Evolutionary conservation across 805 yeast species (phyloP).

Genomic region (Starmerella roubikii): DNA sequence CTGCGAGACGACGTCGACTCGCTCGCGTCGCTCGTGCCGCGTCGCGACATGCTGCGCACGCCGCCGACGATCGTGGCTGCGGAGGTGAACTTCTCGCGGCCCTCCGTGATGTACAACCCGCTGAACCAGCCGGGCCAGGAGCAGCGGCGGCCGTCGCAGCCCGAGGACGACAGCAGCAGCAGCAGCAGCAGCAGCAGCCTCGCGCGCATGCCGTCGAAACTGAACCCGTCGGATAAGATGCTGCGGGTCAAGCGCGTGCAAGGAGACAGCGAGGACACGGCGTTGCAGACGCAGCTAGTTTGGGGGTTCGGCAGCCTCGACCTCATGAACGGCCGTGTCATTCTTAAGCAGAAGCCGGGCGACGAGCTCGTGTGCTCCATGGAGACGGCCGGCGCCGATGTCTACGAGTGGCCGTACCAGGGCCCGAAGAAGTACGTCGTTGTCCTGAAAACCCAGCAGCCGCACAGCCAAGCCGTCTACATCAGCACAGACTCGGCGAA

Average conservation of each 20-base stretch:
- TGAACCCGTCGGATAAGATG: conserved; percentile 9
- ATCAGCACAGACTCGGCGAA: conserved; percentile 19
- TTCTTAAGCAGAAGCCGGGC: conserved; percentile 16
- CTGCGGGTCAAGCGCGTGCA: conserved; percentile 5
- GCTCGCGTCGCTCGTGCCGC: conserved; percentile 24
- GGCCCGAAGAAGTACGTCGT: conserved; percentile 19
- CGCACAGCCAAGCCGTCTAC: conserved; percentile 16
- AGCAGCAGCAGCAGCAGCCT: not conserved
- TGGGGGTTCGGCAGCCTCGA: conserved; percentile 16
- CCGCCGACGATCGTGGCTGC: conserved; percentile 15
- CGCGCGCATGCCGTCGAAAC: conserved; percentile 10
- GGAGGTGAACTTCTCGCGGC: conserved; percentile 16
- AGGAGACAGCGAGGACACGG: conserved; percentile 10
- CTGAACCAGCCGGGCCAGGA: not conserved
- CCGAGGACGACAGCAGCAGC: not conserved
- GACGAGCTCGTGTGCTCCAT: conserved; percentile 13
- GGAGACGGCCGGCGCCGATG: conserved; percentile 12
- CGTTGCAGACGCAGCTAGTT: conserved; percentile 13
- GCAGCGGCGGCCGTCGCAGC: conserved; percentile 1
- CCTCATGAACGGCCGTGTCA: conserved; percentile 7
- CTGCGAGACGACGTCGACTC: conserved; percentile 20
- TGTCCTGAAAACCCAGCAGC: conserved; percentile 20
- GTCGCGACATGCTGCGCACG: conserved; percentile 23
- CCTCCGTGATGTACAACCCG: conserved; percentile 15
- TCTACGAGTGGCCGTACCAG: conserved; percentile 17